Base-by-base conservation (phyloP, 805 yeast genomes). In the Vanderwaltozyma verrucispora region DNA sequence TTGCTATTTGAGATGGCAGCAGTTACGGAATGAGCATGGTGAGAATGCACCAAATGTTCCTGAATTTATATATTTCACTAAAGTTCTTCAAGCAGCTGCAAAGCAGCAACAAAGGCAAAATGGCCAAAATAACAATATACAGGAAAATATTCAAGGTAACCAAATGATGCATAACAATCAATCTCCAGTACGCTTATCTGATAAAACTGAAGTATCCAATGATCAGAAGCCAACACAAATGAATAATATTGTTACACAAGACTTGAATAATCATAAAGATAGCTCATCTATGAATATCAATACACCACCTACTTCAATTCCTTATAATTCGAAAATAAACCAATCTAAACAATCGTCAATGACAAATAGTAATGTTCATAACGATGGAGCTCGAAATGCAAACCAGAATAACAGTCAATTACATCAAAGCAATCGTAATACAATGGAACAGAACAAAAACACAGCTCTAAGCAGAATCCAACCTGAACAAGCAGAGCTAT, bases 1-100 rank as follows among this genome's bases (percentile, higher is more conserved):
- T 29, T 58, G 63, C 36, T 57, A 57, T 39, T 38, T 56, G 36
- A 53, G 62, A 40, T 60, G 64, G 64, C 64, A 60, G 37, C 62
- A 59, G 32, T 36, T 60, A 31, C 51, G 62, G 10, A 56, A 53
- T 26, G 59, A 58, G 29, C 63, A 59, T 27, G 60, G 62, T 16
- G 59, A 55, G 28, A 56, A 57, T 36, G 62, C 59, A 1, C 54
- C 59, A 2, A 54, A 50, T 28, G 48, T 55, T 10, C 59, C 61
- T 2, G 63, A 60, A 40, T 60, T 54, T 37, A 46, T 54, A n/a
- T 59, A 54, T 35, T 56, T 54, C 33, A 57, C 64, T 4, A 56
- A 51, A 28, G 56, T 59, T 19, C 41, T 60, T 29, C 56, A 54
- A 29, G 49, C 50, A 11, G 64, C 64, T 23, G 63, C 64, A 7